Percentiles rank a stretch among this genome's conserved stretches.
These are phyloP conservation scores for Xylariaceae sp. DNA, from an alignment of 2,329 filamentous ascomycete genomes.

Conservation along the genomic window DNA sequence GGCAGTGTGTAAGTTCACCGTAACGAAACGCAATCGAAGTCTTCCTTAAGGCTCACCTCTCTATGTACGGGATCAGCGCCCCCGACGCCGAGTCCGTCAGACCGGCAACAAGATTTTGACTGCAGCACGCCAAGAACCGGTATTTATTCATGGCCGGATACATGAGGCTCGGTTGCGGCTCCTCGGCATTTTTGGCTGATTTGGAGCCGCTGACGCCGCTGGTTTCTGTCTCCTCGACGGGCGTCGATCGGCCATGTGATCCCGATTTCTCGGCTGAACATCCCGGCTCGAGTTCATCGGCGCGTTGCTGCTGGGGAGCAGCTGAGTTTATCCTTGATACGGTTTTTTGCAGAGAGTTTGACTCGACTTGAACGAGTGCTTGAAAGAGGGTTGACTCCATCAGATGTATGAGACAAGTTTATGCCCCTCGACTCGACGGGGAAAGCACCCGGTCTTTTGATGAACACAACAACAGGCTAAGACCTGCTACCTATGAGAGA, in stretches of 20 bases:
- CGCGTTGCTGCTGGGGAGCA: slow-evolving; percentile 29
- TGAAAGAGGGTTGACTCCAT: slow-evolving; percentile 22
- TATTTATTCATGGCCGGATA: slow-evolving; percentile 64
- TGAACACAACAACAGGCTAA: slow-evolving; percentile 2
- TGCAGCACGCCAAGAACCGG: slow-evolving; percentile 58
- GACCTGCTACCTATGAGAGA: neutral
- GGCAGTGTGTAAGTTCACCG: slow-evolving; percentile 7
- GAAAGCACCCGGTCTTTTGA: slow-evolving; percentile 2
- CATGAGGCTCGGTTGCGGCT: slow-evolving; percentile 40
- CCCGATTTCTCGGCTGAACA: slow-evolving; percentile 8
- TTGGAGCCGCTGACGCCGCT: slow-evolving; percentile 12
- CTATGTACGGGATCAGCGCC: slow-evolving; percentile 76
- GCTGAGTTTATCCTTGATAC: slow-evolving; percentile 38
- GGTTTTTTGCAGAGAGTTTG: slow-evolving; percentile 31
- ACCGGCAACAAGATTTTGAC: slow-evolving; percentile 64
- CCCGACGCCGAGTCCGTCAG: slow-evolving; percentile 72
- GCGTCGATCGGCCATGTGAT: slow-evolving; percentile 15
- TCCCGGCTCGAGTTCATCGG: slow-evolving; percentile 23
- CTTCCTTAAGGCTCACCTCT: slow-evolving; percentile 40
- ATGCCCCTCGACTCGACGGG: neutral
- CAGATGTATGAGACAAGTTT: too few species aligned
- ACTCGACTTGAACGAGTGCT: slow-evolving; percentile 28
- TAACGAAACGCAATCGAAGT: neutral
- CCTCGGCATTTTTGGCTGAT: slow-evolving; percentile 23
- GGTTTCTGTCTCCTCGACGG: slow-evolving; percentile 23